These are phyloP conservation scores for Boeremia lycopersici DNA, from an alignment of 2,329 filamentous ascomycete species.

Conservation along the genomic window DNA sequence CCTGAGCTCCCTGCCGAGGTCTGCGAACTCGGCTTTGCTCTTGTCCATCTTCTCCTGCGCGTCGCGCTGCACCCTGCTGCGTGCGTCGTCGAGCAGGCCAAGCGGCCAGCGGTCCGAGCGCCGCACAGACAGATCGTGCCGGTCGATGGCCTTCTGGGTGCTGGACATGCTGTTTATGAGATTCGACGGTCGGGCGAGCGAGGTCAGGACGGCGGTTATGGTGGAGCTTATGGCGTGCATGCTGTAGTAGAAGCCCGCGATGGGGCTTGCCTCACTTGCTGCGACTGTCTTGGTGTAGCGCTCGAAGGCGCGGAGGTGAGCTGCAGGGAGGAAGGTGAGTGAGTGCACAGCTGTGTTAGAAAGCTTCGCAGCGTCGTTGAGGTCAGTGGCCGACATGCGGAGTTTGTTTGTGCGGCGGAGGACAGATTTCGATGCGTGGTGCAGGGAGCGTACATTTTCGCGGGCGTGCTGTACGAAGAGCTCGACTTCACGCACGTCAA, in stretches of 20 bases:
- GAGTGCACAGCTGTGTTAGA: conserved; percentile 59
- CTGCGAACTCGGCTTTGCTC: conserved; percentile 71
- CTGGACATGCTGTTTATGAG: conserved; percentile 78
- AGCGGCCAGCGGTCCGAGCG: conserved; percentile 81
- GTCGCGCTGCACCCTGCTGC: conserved; percentile 81
- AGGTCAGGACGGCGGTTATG: conserved; percentile 77
- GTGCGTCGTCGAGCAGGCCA: conserved; percentile 82
- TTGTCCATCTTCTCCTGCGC: conserved; percentile 79
- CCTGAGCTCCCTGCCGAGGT: conserved; percentile 79
- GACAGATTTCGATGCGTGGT: conserved; percentile 80
- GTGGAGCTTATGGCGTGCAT: conserved; percentile 83
- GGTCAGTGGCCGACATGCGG: conserved; percentile 68
- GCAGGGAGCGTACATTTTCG: conserved; percentile 85
- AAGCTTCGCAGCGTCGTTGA: conserved; percentile 68
- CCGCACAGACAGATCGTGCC: conserved; percentile 74
- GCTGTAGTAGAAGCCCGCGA: conserved; percentile 73
- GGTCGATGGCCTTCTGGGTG: conserved; percentile 76
- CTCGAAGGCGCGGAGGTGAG: conserved; percentile 73
- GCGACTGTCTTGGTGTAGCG: conserved; percentile 70
- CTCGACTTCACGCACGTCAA: conserved; percentile 84
- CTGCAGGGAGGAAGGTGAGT: conserved; percentile 69
- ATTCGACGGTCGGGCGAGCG: conserved; percentile 77
- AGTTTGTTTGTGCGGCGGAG: conserved; percentile 79
- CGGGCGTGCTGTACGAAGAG: conserved; percentile 90
- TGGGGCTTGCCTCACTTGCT: conserved; percentile 74